These are phyloP conservation scores for Venturia asperata DNA, from an alignment of 2,329 filamentous ascomycete genomes.

Conservation along the genomic window DNA sequence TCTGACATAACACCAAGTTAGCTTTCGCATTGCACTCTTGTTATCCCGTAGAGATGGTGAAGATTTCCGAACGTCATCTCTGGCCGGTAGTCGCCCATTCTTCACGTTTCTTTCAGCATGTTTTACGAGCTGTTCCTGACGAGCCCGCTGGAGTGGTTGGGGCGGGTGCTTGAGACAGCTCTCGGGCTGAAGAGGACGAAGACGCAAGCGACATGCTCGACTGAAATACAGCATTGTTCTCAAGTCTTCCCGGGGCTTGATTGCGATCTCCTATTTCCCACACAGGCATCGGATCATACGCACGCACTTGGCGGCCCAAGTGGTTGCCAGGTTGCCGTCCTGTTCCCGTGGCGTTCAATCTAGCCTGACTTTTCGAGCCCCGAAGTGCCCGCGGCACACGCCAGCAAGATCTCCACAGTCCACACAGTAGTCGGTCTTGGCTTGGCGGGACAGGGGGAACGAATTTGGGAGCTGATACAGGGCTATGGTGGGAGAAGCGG, in stretches of 20 bases:
- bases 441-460: neutral
- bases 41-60: too few relatives aligned
- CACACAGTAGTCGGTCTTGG: neutral
- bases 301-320: neutral
- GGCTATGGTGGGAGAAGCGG: neutral
- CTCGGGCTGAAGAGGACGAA: neutral
- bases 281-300: neutral
- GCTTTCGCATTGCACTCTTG: neutral
- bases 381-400: slow-evolving; percentile 8
- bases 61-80: too few relatives aligned
- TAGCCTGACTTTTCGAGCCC: neutral
- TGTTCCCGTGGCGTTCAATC: slow-evolving; percentile 4
- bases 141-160: neutral
- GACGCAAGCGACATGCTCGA: neutral
- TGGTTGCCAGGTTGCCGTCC: neutral
- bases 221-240: neutral
- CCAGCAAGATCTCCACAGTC: slow-evolving; percentile 13
- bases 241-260: neutral
- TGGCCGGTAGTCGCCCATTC: neutral
- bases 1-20: neutral
- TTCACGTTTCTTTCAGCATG: neutral
- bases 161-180: neutral
- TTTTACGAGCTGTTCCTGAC: neutral
- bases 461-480: slow-evolving; percentile 1
- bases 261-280: neutral